A percentile compares a stretch with the other conserved stretches of the same genome.
phyloP scores from a whole-genome alignment of 2,329 filamentous ascomycete genomes.

The Sporothrix pallida region DNA sequence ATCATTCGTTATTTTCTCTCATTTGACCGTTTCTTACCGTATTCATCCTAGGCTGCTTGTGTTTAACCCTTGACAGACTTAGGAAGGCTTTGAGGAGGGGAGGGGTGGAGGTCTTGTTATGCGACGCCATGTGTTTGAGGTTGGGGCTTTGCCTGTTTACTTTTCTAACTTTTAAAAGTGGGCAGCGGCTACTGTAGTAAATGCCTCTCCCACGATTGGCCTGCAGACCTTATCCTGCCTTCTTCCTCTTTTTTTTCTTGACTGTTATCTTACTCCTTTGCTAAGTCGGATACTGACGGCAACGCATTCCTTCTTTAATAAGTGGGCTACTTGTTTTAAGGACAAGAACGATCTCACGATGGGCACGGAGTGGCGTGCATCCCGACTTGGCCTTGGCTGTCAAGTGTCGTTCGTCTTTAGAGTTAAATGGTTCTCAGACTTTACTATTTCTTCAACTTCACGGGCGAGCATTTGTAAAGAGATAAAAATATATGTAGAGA shows the following conservation, averaged over 20 bases:
- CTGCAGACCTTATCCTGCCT: neutral
- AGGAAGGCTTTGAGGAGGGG: too few relatives aligned
- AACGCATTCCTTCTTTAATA: neutral
- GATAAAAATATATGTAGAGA: neutral
- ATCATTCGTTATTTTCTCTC: constrained; percentile 7
- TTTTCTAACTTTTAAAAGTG: neutral
- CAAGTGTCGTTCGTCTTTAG: neutral
- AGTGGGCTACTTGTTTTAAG: neutral
- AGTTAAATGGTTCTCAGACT: neutral
- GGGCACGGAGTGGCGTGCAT: neutral
- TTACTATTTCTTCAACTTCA: neutral
- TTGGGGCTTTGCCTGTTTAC: neutral
- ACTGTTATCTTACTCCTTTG: neutral
- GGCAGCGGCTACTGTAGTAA: neutral
- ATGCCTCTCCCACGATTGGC: neutral
- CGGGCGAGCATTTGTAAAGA: neutral
- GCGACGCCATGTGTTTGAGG: constrained; percentile 10
- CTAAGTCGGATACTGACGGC: constrained; percentile 1
- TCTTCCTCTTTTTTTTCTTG: neutral
- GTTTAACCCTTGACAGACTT: neutral
- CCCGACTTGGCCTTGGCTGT: neutral
- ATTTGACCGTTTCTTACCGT: too few relatives aligned
- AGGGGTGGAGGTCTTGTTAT: neutral
- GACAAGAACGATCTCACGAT: neutral
- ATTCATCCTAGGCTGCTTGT: neutral